Conservation (phyloP, 208 protist genomes). For the Jaenimonas drosophilae region DNA sequence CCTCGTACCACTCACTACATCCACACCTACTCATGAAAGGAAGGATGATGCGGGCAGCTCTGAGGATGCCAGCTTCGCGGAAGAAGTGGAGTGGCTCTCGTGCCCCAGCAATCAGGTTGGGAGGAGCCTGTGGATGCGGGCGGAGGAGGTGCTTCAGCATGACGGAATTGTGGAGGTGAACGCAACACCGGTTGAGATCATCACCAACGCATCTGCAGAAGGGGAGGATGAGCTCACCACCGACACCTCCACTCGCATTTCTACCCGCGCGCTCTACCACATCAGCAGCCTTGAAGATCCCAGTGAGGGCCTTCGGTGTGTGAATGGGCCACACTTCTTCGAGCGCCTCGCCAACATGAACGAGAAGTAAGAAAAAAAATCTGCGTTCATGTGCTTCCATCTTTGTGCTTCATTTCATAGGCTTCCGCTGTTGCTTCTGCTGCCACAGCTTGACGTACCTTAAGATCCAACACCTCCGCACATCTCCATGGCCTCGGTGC, state of each 20-base stretch:
- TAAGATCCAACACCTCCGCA: no score
- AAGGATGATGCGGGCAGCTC: neutral
- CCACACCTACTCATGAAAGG: conserved; percentile 1
- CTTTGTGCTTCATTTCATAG: no score
- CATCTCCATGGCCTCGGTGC: conserved; percentile 1
- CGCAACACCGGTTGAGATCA: conserved; percentile 45
- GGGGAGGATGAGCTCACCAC: no score
- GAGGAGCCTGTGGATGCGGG: conserved; percentile 55
- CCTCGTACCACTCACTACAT: conserved; percentile 1
- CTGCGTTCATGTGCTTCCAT: no score
- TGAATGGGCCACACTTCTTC: no score
- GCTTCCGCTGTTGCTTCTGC: no score
- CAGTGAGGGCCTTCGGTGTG: no score
- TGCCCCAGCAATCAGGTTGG: conserved; percentile 5
- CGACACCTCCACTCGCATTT: no score
- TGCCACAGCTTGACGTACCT: no score
- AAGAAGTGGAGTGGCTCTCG: conserved; percentile 6
- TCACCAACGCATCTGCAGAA: no score
- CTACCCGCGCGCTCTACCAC: neutral
- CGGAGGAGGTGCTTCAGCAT: conserved; percentile 43
- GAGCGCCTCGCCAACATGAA: no score
- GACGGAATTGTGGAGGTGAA: conserved; percentile 73
- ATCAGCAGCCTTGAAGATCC: neutral
- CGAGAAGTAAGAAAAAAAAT: conserved; percentile 1
- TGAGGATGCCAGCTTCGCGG: neutral